Base-by-base conservation (phyloP, 1,284 basidiomycete species). In the Irpex sp. region DNA sequence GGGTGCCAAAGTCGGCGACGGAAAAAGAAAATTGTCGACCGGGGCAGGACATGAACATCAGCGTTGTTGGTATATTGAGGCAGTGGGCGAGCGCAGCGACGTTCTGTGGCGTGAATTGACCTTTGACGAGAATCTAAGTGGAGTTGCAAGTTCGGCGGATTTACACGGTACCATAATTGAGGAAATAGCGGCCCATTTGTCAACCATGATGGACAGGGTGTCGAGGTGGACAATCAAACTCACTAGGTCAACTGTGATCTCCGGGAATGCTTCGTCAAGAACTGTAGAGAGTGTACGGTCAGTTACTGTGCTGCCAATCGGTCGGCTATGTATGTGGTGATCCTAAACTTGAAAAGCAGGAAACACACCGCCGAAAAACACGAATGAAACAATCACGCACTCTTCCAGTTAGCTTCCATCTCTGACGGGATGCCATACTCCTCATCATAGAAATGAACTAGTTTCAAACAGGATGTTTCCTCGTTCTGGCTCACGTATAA, bases 401-500 rank as follows among this genome's bases (percentile, higher is more conserved):
- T 86, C 71, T 82, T 86, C 47, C 81, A 79, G 69, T 87, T 88
- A 5, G 85, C 84, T 71, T 86, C 86, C 68, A 88, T 73, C 68
- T 87, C 85, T 0, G 83, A 83, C 3, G 86, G 86, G 17, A 83
- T 74, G 1, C 78, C 82, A 1, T 75, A 73, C 65, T 83, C 81
- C 51, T 77, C 75, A 52, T 82, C 78, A 63, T 81, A 79, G 68
- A 89, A 89, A 69, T 90, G 87, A 1, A 88, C 80, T 37, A 91
- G 80, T 74, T 88, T 89, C 65, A 91, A 69, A 67, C 82, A 81
- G 0, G 86, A 82, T 0, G 89, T 89, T 62, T 86, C 85, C 73
- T 92, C 89, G 68, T 89, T 90, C 64, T 78, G 77, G 54, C 77
- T 73, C 7, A 91, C 86, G 67, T 92, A 91, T 17, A 84, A 72